Base-by-base conservation (phyloP, 108 stramenopile species). In the Cyclostephanos tholiformis region DNA sequence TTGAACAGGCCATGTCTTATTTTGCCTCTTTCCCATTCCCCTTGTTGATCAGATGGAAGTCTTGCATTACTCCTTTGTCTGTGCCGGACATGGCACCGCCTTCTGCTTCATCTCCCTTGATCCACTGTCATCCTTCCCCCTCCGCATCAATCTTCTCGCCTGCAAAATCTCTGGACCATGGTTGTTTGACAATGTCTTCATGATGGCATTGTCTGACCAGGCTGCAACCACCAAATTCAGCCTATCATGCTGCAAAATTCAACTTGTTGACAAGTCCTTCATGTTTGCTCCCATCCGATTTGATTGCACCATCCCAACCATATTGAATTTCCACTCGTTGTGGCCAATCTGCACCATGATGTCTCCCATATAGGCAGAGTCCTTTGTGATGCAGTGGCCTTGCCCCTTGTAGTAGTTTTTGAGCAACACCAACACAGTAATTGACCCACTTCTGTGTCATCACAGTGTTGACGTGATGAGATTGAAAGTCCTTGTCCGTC, bases 311-410 rank as follows among this genome's bases (percentile, higher is more conserved):
- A 29, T 63, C 20, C 62, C 62, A 1, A 63, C 62, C 62, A 63
- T 63, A 29, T 63, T 63, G 0, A 63, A 8, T 11, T 63, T 39
- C 62, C 62, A 63, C 41, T 63, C 62, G 9, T 63, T 8, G 2
- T 9, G 6, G 17, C 62, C 62, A 63, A 63, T 63, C 62, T 25
- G 25, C 0, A 1, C 62, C 62, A 63, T 63, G 27, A 35, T 63
- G 27, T 35, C 36, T 8, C 62, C 62, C 62, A 63, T 63, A 9
- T 63, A 63, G 0, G 62, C 62, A 7, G 62, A 63, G 41, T 63
- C 62, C 62, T 35, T 63, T n/a, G 27, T 35, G 27, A 63, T 11
- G 35, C 41, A 44, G 6, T 26, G 62, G 2, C 62, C 62, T 19
- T 63, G 6, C 23, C 52, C 52, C 52, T 53, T 53, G 52, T 20